phyloP scores from a whole-genome alignment of 441 rosid genomes.

The Adansonia madagascariensis region DNA sequence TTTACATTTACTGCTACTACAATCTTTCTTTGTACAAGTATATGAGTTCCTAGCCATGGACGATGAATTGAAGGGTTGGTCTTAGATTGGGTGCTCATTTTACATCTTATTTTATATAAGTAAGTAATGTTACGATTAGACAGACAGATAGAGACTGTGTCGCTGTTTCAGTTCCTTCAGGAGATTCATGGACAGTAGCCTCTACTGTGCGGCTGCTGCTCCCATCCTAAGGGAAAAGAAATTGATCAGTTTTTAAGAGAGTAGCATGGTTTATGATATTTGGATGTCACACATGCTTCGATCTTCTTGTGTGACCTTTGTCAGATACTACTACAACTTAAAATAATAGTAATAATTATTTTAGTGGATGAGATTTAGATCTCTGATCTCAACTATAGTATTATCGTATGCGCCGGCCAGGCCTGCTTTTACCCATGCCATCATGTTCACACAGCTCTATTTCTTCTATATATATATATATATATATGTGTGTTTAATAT shows the following conservation, averaged over 20 bases:
- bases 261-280: not conserved
- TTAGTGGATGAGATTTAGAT: not conserved
- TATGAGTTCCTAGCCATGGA: not conserved
- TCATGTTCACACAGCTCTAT: too few relatives aligned
- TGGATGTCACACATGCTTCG: not conserved
- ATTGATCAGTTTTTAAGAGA: not conserved
- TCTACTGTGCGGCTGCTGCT: not conserved
- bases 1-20: not conserved
- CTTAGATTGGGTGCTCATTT: too few relatives aligned
- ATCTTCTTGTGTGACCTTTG: not conserved
- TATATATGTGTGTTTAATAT: too few relatives aligned
- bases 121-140: not conserved
- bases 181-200: not conserved
- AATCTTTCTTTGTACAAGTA: not conserved
- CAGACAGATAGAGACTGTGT: not conserved
- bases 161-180: constrained; percentile 4
- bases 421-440: not conserved
- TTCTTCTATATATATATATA: too few relatives aligned
- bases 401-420: not conserved
- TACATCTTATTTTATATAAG: too few relatives aligned
- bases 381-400: not conserved
- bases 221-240: not conserved
- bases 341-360: not conserved
- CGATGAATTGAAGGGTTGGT: too few relatives aligned
- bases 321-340: not conserved